Conservation (phyloP, 371 early-diverging fungal species). For the Fennellomyces sp. region DNA sequence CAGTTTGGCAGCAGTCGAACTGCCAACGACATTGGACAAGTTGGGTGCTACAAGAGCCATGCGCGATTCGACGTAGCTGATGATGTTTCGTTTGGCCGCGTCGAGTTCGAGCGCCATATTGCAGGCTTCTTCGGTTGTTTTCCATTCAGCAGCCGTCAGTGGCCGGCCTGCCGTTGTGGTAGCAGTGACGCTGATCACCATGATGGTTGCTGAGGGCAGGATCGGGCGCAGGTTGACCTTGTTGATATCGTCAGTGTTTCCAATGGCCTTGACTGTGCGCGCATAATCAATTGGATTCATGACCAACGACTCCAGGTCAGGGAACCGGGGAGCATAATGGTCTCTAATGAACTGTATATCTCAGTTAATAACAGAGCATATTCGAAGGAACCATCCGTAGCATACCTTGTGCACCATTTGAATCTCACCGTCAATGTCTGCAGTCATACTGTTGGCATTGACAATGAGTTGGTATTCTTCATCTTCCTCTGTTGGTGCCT, state of each 20-base stretch:
- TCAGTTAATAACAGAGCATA: no score
- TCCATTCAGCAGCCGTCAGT: conserved; percentile 64
- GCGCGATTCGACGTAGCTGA: conserved; percentile 90
- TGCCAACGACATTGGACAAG: conserved; percentile 86
- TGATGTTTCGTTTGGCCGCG: conserved; percentile 73
- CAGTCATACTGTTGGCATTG: conserved; percentile 82
- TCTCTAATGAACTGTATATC: conserved; percentile 80
- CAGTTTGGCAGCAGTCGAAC: conserved; percentile 88
- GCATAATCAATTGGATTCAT: conserved; percentile 90
- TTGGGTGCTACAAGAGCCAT: conserved; percentile 96
- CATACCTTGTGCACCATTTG: conserved; percentile 83
- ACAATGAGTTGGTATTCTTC: conserved; percentile 92
- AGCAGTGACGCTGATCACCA: conserved; percentile 93
- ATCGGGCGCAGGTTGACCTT: conserved; percentile 76
- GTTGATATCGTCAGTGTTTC: conserved; percentile 70
- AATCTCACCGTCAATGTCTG: conserved; percentile 89
- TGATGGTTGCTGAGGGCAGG: conserved; percentile 83
- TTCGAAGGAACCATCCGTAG: neutral
- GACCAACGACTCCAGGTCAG: conserved; percentile 90
- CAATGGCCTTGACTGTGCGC: conserved; percentile 85
- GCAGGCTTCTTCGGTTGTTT: conserved; percentile 79
- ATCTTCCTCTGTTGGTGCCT: conserved; percentile 75
- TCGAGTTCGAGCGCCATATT: conserved; percentile 81
- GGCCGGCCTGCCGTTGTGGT: conserved; percentile 79
- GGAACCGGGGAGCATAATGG: conserved; percentile 86